phyloP scores from a whole-genome alignment of 2,329 filamentous ascomycete genomes.

The Emmonsia crescens region DNA sequence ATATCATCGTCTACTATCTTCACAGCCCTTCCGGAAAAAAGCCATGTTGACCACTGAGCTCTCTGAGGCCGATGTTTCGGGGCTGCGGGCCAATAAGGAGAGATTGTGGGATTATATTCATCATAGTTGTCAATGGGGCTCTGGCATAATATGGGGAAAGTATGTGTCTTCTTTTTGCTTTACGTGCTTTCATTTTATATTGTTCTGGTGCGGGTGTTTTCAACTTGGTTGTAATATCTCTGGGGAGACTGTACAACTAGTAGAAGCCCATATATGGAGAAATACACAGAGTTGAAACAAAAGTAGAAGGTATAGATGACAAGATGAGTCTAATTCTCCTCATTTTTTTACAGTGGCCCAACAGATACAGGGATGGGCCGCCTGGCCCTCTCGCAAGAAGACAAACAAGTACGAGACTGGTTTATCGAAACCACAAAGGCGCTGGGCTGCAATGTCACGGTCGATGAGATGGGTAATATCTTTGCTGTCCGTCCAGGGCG shows the following conservation, averaged over 20 bases:
- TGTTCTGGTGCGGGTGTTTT: not conserved
- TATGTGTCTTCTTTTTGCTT: conserved; percentile 30
- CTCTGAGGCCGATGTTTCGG: conserved; percentile 41
- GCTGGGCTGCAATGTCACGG: conserved; percentile 55
- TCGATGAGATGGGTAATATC: conserved; percentile 72
- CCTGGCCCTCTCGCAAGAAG: conserved; percentile 58
- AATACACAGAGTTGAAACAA: not conserved
- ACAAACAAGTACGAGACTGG: conserved; percentile 65
- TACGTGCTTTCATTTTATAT: not conserved
- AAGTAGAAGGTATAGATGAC: not conserved
- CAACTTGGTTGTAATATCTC: not conserved
- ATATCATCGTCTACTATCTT: not conserved
- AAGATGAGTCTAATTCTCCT: not conserved
- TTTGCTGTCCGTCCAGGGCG: conserved; percentile 61
- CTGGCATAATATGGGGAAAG: conserved; percentile 57
- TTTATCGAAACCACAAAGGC: conserved; percentile 53
- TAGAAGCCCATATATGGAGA: not conserved
- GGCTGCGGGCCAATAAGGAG: conserved; percentile 47
- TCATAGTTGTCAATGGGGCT: conserved; percentile 56
- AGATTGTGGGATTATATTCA: conserved; percentile 55
- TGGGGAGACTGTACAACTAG: not conserved
- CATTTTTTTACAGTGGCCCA: conserved; percentile 17
- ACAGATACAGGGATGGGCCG: conserved; percentile 69
- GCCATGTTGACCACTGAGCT: conserved; percentile 34
- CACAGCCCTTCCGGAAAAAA: conserved; percentile 1